phyloP scores from a whole-genome alignment of 345 rosid genomes.

The Eucalyptus fibrosa region DNA sequence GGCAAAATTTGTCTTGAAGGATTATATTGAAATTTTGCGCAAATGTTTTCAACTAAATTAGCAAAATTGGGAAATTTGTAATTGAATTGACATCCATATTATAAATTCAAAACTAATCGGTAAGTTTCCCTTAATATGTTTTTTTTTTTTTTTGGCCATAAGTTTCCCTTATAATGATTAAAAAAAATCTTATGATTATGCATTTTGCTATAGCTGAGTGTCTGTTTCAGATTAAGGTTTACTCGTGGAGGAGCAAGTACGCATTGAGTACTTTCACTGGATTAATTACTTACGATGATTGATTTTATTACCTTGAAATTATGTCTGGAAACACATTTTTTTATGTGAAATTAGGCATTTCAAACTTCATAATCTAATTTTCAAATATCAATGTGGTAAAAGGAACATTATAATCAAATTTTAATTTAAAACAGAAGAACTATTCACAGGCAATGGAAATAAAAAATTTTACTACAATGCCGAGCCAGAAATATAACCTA shows the following conservation, averaged over 20 bases:
- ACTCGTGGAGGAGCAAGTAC: not conserved
- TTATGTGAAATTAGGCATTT: not conserved
- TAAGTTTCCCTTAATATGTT: not conserved
- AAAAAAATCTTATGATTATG: not conserved
- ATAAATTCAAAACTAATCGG: rapidly evolving
- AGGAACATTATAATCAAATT: not conserved
- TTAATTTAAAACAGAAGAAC: not conserved
- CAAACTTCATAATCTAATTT: not conserved
- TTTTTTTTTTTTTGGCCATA: not conserved
- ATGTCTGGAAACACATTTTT: not conserved
- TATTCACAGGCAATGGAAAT: not conserved
- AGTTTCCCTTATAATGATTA: not conserved
- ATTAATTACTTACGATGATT: not conserved
- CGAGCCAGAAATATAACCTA: not conserved
- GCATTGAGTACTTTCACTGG: not conserved
- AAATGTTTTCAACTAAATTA: not conserved
- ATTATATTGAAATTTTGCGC: not conserved
- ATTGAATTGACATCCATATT: rapidly evolving
- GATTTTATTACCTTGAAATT: not conserved
- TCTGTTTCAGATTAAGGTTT: not conserved
- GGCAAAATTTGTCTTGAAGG: not conserved
- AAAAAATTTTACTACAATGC: not conserved
- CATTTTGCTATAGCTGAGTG: not conserved
- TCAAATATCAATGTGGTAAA: not conserved
- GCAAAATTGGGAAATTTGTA: not conserved